Evolutionary conservation across 2,329 filamentous ascomycete species (phyloP).

Genomic region (Fusarium sulawesiense): DNA sequence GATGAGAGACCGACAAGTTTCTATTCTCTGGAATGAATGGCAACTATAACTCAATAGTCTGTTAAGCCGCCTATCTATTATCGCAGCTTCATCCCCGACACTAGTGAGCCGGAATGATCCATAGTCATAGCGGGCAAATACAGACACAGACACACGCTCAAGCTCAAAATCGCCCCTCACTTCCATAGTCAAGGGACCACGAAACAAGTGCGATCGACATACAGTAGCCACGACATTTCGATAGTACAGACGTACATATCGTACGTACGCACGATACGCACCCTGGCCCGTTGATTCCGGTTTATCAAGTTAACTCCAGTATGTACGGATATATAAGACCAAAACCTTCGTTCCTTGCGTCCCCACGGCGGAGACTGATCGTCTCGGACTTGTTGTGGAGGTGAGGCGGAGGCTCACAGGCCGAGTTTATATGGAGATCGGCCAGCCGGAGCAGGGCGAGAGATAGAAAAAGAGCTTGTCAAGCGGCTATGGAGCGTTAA

Average conservation of each 20-base stretch:
- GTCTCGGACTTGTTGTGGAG: slow-evolving; percentile 30
- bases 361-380: slow-evolving; percentile 27
- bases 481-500: slow-evolving; percentile 3
- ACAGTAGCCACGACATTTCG: slow-evolving; percentile 19
- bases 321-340: slow-evolving; percentile 11
- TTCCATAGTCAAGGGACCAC: neutral
- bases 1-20: neutral
- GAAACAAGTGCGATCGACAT: slow-evolving; percentile 16
- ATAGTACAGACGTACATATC: slow-evolving; percentile 5
- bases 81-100: neutral
- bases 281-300: neutral
- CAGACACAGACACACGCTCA: slow-evolving; percentile 6
- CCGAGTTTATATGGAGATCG: slow-evolving; percentile 13
- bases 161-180: slow-evolving; percentile 12
- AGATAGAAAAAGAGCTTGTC: slow-evolving; percentile 1
- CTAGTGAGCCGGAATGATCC: slow-evolving; percentile 13
- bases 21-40: slow-evolving; percentile 18
- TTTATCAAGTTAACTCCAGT: neutral
- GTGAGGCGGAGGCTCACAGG: slow-evolving; percentile 16
- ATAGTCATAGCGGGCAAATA: slow-evolving; percentile 3
- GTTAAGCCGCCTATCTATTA: neutral
- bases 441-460: slow-evolving; percentile 7
- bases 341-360: slow-evolving; percentile 24
- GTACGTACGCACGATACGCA: slow-evolving; percentile 1
- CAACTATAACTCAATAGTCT: neutral